Percentiles rank a stretch among this genome's conserved stretches.
Evolutionary conservation across 2,329 filamentous ascomycete genomes (phyloP).

Genomic region (Hypoxylon sp.): DNA sequence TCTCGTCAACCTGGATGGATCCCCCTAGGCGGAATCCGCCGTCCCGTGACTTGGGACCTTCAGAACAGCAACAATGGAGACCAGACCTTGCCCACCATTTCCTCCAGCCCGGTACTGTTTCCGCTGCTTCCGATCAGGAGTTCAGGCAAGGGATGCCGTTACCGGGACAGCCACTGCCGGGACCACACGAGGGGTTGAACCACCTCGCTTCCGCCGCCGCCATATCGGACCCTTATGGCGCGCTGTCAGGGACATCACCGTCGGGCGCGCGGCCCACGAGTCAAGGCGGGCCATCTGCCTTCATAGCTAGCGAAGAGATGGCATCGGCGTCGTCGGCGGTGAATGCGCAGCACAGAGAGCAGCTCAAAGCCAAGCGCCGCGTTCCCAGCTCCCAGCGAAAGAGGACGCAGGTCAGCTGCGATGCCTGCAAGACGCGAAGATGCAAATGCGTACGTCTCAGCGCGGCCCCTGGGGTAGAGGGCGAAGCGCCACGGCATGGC

Average conservation of each 20-base stretch:
- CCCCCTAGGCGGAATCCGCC: slow-evolving; percentile 7
- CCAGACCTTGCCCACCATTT: slow-evolving; percentile 33
- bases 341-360: slow-evolving; percentile 34
- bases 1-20: too few relatives aligned
- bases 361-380: slow-evolving; percentile 43
- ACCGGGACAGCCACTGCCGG: slow-evolving; percentile 2
- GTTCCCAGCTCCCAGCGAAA: slow-evolving; percentile 48
- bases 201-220: slow-evolving; percentile 30
- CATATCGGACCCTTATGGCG: slow-evolving; percentile 21
- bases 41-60: not conserved
- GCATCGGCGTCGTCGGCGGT: not conserved
- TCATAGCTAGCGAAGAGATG: slow-evolving; percentile 20
- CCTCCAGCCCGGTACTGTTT: slow-evolving; percentile 5
- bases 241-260: slow-evolving; percentile 4
- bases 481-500: slow-evolving; percentile 28
- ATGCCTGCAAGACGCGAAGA: slow-evolving; percentile 49
- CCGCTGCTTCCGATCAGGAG: not conserved
- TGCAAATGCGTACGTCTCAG: slow-evolving; percentile 47
- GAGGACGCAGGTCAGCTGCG: slow-evolving; percentile 48
- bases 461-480: slow-evolving; percentile 2
- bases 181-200: slow-evolving; percentile 12
- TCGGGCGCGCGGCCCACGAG: not conserved
- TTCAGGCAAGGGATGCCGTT: slow-evolving; percentile 6
- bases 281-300: slow-evolving; percentile 28
- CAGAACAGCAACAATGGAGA: slow-evolving; percentile 20